These are phyloP conservation scores for Amanita pallidorosea DNA, from an alignment of 768 basidiomycete species.

Conservation along the genomic window DNA sequence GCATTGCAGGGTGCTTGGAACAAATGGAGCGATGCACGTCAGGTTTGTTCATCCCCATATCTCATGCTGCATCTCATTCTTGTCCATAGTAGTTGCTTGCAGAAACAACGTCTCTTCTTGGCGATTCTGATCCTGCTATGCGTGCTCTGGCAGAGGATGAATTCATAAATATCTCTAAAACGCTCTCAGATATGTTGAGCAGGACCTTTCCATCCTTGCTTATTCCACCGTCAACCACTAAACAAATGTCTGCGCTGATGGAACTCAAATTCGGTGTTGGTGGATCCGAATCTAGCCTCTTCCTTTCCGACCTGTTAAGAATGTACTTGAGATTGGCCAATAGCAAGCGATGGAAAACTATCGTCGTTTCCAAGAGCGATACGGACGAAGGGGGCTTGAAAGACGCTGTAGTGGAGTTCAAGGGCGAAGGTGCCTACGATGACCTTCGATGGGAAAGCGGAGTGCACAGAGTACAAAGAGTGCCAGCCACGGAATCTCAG, in stretches of 20 bases:
- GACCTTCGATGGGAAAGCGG: slow-evolving; percentile 83
- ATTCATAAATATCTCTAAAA: slow-evolving; percentile 31
- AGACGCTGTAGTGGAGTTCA: slow-evolving; percentile 73
- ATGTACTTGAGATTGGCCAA: slow-evolving; percentile 75
- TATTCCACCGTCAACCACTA: slow-evolving; percentile 60
- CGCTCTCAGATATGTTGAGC: slow-evolving; percentile 23
- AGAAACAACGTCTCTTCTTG: slow-evolving; percentile 50
- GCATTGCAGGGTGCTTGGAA: slow-evolving; percentile 61
- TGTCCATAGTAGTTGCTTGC: slow-evolving; percentile 45
- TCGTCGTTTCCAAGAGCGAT: slow-evolving; percentile 47
- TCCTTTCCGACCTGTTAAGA: slow-evolving; percentile 62
- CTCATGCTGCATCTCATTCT: background rate
- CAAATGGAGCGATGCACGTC: slow-evolving; percentile 39
- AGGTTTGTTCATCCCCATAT: slow-evolving; percentile 31
- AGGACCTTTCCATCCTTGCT: slow-evolving; percentile 60
- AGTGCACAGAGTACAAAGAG: slow-evolving; percentile 90
- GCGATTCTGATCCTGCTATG: slow-evolving; percentile 69
- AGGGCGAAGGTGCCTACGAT: slow-evolving; percentile 72
- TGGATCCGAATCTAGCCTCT: slow-evolving; percentile 80
- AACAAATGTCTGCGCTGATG: slow-evolving; percentile 63
- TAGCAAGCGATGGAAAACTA: slow-evolving; percentile 45
- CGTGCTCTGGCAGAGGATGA: slow-evolving; percentile 66
- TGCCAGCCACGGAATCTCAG: slow-evolving; percentile 81
- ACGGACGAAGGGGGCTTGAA: slow-evolving; percentile 57
- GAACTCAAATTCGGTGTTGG: slow-evolving; percentile 93